A percentile compares a stretch with the other conserved stretches of the same genome.
phyloP scores from a whole-genome alignment of 176 grass and related monocot species.

The Oryza meyeriana region DNA sequence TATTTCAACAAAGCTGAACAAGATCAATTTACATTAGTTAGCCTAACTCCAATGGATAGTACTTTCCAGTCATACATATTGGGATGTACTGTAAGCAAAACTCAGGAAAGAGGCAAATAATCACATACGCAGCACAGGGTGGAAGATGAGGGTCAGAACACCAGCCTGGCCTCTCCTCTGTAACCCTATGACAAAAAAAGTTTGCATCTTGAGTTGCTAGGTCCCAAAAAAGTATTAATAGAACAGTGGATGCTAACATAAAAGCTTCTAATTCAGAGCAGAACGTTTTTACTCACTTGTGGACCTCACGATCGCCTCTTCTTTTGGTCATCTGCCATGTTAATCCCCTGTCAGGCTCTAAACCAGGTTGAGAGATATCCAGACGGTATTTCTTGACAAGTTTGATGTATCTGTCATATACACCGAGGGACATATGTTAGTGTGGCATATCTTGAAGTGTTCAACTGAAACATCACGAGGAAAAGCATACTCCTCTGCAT shows the following conservation, averaged over 20 bases:
- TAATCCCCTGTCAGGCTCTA: conserved; percentile 58
- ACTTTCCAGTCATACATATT: neutral
- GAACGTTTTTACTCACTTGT: conserved; percentile 58
- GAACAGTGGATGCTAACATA: neutral
- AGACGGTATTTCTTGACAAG: conserved; percentile 80
- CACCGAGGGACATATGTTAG: neutral
- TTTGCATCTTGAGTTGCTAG: conserved; percentile 9
- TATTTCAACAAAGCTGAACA: conserved; percentile 72
- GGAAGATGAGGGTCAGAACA: conserved; percentile 63
- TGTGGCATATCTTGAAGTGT: neutral
- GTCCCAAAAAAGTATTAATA: neutral
- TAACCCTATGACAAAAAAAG: conserved; percentile 34
- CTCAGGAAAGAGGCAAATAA: neutral
- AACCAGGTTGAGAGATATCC: conserved; percentile 82
- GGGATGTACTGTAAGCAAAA: neutral
- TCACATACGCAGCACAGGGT: conserved; percentile 64
- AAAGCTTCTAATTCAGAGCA: neutral
- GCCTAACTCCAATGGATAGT: neutral
- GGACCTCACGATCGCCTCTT: conserved; percentile 76
- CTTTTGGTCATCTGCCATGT: conserved; percentile 97
- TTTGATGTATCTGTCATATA: conserved; percentile 64
- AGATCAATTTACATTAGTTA: neutral
- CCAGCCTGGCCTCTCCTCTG: conserved; percentile 61
- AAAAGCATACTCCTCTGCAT: conserved; percentile 82
- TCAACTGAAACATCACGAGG: neutral